Percentiles rank a stretch among this genome's conserved stretches.
phyloP scores from a whole-genome alignment of 2,329 filamentous ascomycete genomes.

The Aspergillus glaucus region DNA sequence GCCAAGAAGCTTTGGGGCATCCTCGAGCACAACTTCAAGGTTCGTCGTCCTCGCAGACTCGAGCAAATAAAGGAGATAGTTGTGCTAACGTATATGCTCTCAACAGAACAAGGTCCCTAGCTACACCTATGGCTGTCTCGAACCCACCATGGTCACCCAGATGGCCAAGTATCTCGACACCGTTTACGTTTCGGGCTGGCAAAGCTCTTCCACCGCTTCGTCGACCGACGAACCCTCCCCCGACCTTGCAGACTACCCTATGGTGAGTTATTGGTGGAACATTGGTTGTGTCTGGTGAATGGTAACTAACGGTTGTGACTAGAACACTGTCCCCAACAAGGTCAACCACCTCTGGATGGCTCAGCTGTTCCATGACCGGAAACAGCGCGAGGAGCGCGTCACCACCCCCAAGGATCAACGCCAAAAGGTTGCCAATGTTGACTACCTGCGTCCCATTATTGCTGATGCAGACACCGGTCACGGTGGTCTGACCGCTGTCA shows the following conservation, averaged over 20 bases:
- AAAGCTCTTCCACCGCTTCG: constrained; percentile 93
- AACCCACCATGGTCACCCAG: constrained; percentile 97
- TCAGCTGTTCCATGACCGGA: constrained; percentile 98
- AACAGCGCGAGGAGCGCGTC: constrained; percentile 92
- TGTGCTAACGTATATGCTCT: constrained; percentile 8
- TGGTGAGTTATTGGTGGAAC: constrained; percentile 51
- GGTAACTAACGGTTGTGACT: neutral
- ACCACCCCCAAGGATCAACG: constrained; percentile 68
- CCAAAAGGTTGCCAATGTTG: constrained; percentile 67
- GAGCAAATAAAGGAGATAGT: neutral
- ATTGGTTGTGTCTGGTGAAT: neutral
- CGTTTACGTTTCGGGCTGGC: constrained; percentile 98
- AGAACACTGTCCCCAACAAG: constrained; percentile 98
- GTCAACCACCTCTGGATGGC: constrained; percentile 97
- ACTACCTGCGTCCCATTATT: constrained; percentile 93
- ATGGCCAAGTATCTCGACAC: constrained; percentile 99
- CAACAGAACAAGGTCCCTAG: constrained; percentile 71
- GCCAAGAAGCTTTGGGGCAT: constrained; percentile 94
- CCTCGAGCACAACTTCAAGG: constrained; percentile 78
- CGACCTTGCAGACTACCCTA: constrained; percentile 96
- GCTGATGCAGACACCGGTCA: constrained; percentile 97
- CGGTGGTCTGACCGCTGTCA: constrained; percentile 93
- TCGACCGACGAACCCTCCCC: constrained; percentile 92
- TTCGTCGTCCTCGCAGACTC: constrained; percentile 29
- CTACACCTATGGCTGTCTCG: constrained; percentile 94